Base-by-base conservation (phyloP, 768 basidiomycete genomes). In the Flagelloscypha sp. region DNA sequence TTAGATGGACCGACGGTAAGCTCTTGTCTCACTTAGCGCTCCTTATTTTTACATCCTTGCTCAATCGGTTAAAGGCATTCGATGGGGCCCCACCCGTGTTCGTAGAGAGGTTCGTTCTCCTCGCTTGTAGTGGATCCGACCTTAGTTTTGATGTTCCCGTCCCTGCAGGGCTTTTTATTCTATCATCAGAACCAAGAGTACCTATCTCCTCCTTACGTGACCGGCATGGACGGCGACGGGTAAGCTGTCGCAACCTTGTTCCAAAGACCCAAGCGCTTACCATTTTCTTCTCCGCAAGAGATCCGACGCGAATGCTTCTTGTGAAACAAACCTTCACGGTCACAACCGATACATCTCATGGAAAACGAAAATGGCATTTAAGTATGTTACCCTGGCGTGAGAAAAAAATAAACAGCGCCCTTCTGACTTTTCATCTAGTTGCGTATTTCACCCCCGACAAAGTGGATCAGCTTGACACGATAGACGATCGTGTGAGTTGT, bases 301-400 rank as follows among this genome's bases (percentile, higher is more conserved):
- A 63, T 30, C 49, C 54, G 24, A 53, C 49, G 32, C 63, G 58
- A 18, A 55, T 59, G 10, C 53, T 67, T 29, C 63, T 87, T 23
- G 59, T 74, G 31, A 86, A 86, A 52, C 84, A 87, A 55, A 86
- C 84, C 0, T 87, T 84, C 47, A 84, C 82, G 5, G 83, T 84
- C 11, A 80, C 70, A 44, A 80, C 84, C 37, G 74, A 83, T 35
- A 79, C 76, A 11, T 54, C 71, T 25, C 63, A 65, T 27, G 83
- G 82, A 23, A 73, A 75, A 47, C 69, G 78, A 40, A 87, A 87
- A 53, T 86, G 84, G 84, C 84, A 87, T 49, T 64, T 87, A 12
- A 85, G 84, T 84, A 50, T 40, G 76, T 55, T 13, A 30, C n/a
- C n/a, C n/a, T n/a, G 13, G 18, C 12, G 9, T 15, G 21, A 24